These are phyloP conservation scores for Prunus padus DNA, from an alignment of 306 rosid genomes.

Conservation along the genomic window DNA sequence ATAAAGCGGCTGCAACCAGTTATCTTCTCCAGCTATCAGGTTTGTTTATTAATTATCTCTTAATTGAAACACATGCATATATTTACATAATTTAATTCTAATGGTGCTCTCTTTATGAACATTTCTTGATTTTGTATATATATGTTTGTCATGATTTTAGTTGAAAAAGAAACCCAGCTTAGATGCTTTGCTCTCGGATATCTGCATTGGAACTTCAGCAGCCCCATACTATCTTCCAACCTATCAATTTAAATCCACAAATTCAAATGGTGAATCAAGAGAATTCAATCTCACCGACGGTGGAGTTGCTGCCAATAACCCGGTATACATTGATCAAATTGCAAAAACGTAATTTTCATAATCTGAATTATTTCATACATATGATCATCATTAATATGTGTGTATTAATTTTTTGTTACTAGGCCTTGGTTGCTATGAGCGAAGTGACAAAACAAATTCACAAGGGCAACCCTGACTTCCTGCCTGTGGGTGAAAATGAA, in stretches of 20 bases:
- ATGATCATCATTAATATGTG: background rate
- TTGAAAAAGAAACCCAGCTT: background rate
- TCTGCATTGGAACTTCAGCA: conserved; percentile 41
- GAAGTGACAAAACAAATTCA: conserved; percentile 26
- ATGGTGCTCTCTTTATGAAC: background rate
- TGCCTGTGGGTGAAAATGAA: conserved; percentile 31
- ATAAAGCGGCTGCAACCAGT: conserved; percentile 26
- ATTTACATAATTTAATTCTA: no score
- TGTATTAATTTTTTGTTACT: background rate
- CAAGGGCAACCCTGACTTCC: conserved; percentile 32
- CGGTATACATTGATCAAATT: conserved; percentile 15
- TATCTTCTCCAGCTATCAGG: conserved; percentile 32
- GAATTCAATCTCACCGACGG: conserved; percentile 44
- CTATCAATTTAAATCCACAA: conserved; percentile 24
- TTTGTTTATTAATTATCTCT: background rate
- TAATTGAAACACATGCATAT: no score
- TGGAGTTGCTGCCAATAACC: conserved; percentile 44
- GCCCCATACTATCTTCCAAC: conserved; percentile 37
- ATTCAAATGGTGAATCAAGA: conserved; percentile 7
- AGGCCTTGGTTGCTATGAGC: conserved; percentile 39
- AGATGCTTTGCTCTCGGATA: conserved; percentile 28
- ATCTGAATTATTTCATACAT: background rate
- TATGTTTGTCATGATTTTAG: background rate
- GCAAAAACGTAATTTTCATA: background rate
- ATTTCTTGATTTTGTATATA: background rate